Evolutionary conservation across 2,329 filamentous ascomycete species (phyloP).

Genomic region (Xylaria hypoxylon): DNA sequence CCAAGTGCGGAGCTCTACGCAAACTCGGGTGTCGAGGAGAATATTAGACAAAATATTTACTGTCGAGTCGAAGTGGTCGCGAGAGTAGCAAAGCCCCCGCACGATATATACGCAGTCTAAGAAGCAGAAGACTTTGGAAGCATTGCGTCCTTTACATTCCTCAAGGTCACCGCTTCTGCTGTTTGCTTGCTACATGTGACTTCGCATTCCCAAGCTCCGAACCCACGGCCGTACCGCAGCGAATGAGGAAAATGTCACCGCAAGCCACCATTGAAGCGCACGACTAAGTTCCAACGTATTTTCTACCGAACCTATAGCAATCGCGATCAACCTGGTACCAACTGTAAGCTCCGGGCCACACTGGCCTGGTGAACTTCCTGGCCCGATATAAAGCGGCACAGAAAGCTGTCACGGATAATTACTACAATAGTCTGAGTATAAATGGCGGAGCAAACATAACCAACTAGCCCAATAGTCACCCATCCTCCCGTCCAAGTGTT

Average conservation of each 20-base stretch:
- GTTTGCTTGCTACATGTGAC: too few relatives aligned
- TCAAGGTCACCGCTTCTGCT: background rate
- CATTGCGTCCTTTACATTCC: conserved; percentile 1
- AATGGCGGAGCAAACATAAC: conserved; percentile 18
- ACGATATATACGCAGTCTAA: background rate
- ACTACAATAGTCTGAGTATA: background rate
- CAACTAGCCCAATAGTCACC: conserved; percentile 9
- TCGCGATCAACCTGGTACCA: background rate
- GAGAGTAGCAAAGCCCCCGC: background rate
- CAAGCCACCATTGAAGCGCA: conserved; percentile 13
- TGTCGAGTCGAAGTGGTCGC: background rate
- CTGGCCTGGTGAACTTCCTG: too few relatives aligned
- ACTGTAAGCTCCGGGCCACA: background rate
- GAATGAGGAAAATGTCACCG: background rate
- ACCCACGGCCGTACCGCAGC: background rate
- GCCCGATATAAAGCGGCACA: conserved; percentile 16
- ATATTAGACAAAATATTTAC: background rate
- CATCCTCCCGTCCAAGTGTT: background rate
- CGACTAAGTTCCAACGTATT: conserved; percentile 2
- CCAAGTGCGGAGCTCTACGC: background rate
- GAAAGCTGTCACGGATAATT: conserved; percentile 6
- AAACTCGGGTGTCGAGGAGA: background rate
- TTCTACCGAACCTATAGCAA: conserved; percentile 4
- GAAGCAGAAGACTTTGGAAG: background rate
- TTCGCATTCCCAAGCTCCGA: background rate